Base-by-base conservation (phyloP, 1,284 basidiomycete species). In the Naganishia sp. region DNA sequence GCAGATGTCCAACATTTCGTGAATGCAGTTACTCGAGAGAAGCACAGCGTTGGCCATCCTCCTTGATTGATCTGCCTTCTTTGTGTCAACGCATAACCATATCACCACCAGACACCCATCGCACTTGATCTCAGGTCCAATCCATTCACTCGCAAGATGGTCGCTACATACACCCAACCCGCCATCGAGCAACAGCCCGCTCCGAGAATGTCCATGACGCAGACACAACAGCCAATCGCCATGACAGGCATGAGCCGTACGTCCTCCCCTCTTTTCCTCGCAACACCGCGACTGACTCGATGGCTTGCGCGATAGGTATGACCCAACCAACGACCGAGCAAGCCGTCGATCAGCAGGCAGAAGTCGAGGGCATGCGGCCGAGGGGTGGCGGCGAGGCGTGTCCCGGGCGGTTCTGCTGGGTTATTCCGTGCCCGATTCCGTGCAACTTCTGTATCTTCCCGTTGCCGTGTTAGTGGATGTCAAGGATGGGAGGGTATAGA, bases 371-470 rank as follows among this genome's bases (percentile, higher is more conserved):
- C 42, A 32, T 68, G 9, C 41, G 67, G n/a, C 58, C 65, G 6
- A 42, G 66, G 25, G 63, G 67, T 23, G 63, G 67, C 15, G 63
- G 64, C 1, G 67, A 66, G 43, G 60, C 63, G 50, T 68, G 67
- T 35, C 67, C 67, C 9, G 67, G 67, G 9, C 52, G 63, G 47
- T 65, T 68, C 63, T 68, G 67, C 25, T 68, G 32, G 18, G 53
- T 68, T 35, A 57, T 68, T n/a, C 67, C 67, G 21, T 68, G 67
- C 28, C 66, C 66, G 32, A 67, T 67, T 45, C 66, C 66, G 45
- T 67, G 66, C 50, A 63, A 67, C 53, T 52, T 63, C 42, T 53
- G 61, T 23, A 25, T 63, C 43, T 53, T 63, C 52, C 50, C 61
- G 50, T 54, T 63, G 61, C 50, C 61, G 0, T 61, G 57, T 61